A percentile compares a stretch with the other conserved stretches of the same genome.
phyloP scores from a whole-genome alignment of 2,329 filamentous ascomycete genomes.

The Colletotrichum echinochloae region DNA sequence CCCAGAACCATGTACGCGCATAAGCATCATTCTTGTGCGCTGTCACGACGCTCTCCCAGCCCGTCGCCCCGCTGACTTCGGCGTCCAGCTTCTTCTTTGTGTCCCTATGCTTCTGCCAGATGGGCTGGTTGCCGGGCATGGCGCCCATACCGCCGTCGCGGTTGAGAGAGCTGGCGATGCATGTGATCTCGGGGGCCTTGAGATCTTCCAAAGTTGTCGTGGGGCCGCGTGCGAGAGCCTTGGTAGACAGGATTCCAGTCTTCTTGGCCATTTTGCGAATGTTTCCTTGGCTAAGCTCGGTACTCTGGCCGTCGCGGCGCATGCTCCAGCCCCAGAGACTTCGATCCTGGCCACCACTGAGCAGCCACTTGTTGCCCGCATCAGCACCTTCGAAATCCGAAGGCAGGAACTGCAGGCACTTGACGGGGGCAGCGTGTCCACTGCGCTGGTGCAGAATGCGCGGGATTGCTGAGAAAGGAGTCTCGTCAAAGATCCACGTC shows the following conservation, averaged over 20 bases:
- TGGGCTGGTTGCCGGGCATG: slow-evolving; percentile 78
- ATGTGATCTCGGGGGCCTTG: slow-evolving; percentile 92
- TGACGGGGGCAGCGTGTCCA: slow-evolving; percentile 89
- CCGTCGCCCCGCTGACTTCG: slow-evolving; percentile 81
- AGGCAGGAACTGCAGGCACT: slow-evolving; percentile 85
- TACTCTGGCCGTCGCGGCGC: slow-evolving; percentile 91
- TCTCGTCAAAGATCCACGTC: slow-evolving; percentile 96
- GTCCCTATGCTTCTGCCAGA: slow-evolving; percentile 84
- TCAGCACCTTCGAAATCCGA: slow-evolving; percentile 91
- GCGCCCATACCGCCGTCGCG: slow-evolving; percentile 94
- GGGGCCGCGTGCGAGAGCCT: slow-evolving; percentile 68
- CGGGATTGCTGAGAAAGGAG: slow-evolving; percentile 87
- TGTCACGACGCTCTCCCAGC: slow-evolving; percentile 97
- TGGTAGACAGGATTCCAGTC: slow-evolving; percentile 74
- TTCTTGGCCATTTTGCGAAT: slow-evolving; percentile 92
- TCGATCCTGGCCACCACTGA: slow-evolving; percentile 89
- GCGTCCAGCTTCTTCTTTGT: slow-evolving; percentile 74
- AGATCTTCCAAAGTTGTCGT: slow-evolving; percentile 77
- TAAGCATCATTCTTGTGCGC: slow-evolving; percentile 87
- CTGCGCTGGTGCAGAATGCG: slow-evolving; percentile 86
- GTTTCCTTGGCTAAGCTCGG: slow-evolving; percentile 91
- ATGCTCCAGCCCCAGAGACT: slow-evolving; percentile 98
- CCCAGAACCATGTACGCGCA: slow-evolving; percentile 98
- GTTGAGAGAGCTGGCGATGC: slow-evolving; percentile 91
- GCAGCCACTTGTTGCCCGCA: slow-evolving; percentile 89